Conservation (phyloP, 305 asterid genomes). For the Caryopteris hybrid region DNA sequence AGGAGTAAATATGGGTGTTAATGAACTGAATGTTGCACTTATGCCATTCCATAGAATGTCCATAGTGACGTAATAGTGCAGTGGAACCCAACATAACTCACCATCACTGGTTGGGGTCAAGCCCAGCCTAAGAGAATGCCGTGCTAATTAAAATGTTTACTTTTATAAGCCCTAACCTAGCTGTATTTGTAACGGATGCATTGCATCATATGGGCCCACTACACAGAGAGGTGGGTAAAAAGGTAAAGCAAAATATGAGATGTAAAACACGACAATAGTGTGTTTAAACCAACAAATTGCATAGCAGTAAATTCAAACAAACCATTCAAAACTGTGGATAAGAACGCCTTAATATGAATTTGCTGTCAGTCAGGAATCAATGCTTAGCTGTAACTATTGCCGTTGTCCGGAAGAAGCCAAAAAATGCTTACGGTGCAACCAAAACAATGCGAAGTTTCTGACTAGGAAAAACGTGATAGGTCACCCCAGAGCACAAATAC, state of each 20-base stretch:
- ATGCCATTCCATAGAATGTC: slow-evolving; percentile 1
- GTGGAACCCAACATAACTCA: not conserved
- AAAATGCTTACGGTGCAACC: slow-evolving; percentile 15
- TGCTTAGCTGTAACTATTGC: slow-evolving; percentile 15
- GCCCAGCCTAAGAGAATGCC: not conserved
- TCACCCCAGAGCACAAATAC: not conserved
- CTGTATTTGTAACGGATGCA: slow-evolving; percentile 18
- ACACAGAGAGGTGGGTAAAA: not conserved
- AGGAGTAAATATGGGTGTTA: not conserved
- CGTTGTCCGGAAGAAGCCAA: slow-evolving; percentile 3
- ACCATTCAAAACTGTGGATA: not conserved
- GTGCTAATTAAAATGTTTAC: not conserved
- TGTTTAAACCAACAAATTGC: slow-evolving; percentile 9
- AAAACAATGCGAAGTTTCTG: not conserved
- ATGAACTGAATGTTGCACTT: slow-evolving; percentile 6
- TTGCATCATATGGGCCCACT: slow-evolving; percentile 15
- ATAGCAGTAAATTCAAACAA: not conserved
- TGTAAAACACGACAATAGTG: not conserved
- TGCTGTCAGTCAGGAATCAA: not conserved
- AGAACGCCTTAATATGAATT: not conserved
- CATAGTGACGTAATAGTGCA: not conserved
- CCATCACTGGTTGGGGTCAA: slow-evolving; percentile 3
- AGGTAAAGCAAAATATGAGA: slow-evolving; percentile 5
- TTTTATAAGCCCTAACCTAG: slow-evolving; percentile 14
- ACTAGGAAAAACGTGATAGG: slow-evolving; percentile 1